Base-by-base conservation (phyloP, 140 eudicot species). In the Senecio squalidus region DNA sequence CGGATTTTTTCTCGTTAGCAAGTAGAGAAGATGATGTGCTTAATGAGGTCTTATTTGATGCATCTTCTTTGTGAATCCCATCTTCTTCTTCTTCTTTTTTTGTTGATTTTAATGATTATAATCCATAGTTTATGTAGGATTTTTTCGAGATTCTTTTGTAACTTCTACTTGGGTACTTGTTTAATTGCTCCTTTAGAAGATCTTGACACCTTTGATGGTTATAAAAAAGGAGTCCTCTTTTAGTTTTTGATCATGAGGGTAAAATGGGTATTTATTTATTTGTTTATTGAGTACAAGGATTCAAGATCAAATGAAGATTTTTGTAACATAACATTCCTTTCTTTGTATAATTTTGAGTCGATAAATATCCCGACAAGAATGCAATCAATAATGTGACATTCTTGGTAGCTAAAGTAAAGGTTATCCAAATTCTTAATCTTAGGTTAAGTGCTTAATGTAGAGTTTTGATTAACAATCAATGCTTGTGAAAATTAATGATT, bases 21-120 rank as follows among this genome's bases (percentile, higher is more conserved):
- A 91, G 77, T 28, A 82, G 95, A 50, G 94, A 91, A 79, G 92
- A 91, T 76, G 94, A 81, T 78, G 91, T 79, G 77, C 84, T 83
- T 33, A 84, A 91, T 79, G 96, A 91, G 68, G 95, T 81, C 67
- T 81, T 78, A 76, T 88, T 82, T 79, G 92, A 84, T 84, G 72
- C 95, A 50, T 79, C 86, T 59, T 83, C 92, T 68, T 62, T 77
- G 81, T 86, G 79, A 74, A 46, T 74, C 52, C 73, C 67, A 18
- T n/a, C n/a, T n/a, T n/a, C n/a, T n/a, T n/a, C n/a, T n/a, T n/a
- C n/a, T 31, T 54, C 7, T 62, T 28, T 27, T 54, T 49, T 68
- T 50, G 29, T 64, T 58, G 44, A 74, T 74, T 39, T 30, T 58
- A 47, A 52, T 69, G 47, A 65, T 51, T 74, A 74, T 70, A 74